Conservation (phyloP, 2,329 filamentous ascomycete species). For the Geosmithia putterillii region DNA sequence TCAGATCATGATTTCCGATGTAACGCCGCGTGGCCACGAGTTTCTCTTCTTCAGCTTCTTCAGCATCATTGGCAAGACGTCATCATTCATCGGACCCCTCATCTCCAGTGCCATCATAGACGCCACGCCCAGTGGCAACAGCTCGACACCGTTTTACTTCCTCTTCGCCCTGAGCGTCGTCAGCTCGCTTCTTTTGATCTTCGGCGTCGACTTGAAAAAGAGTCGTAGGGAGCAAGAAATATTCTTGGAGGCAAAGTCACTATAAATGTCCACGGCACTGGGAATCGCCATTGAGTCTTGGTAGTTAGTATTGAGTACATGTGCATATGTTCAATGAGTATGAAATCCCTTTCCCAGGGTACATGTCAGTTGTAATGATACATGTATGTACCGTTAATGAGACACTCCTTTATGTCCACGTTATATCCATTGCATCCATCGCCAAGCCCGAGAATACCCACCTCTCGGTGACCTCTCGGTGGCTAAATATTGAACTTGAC, state of each 20-base stretch:
- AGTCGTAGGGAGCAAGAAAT: constrained; percentile 44
- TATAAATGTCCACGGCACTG: too few species aligned
- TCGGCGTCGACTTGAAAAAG: constrained; percentile 48
- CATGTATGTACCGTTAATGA: too few species aligned
- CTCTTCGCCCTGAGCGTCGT: constrained; percentile 44
- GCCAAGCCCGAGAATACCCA: too few species aligned
- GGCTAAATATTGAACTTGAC: too few species aligned
- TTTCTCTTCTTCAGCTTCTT: constrained; percentile 61
- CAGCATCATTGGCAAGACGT: constrained; percentile 57
- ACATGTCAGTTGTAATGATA: too few species aligned
- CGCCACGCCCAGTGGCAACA: constrained; percentile 38
- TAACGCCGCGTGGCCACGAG: constrained; percentile 55
- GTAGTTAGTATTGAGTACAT: too few species aligned
- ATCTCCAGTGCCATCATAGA: constrained; percentile 61
- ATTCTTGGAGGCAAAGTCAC: constrained; percentile 25
- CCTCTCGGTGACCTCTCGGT: too few species aligned
- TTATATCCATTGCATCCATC: too few species aligned
- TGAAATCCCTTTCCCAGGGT: too few species aligned
- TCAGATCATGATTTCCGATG: constrained; percentile 59
- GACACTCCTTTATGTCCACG: too few species aligned
- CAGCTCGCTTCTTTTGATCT: constrained; percentile 38
- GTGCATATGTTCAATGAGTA: too few species aligned
- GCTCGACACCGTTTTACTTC: constrained; percentile 54
- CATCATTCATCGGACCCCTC: constrained; percentile 54
- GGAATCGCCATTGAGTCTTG: too few species aligned